Conservation (phyloP, 495 filamentous ascomycete genomes). For the Penicilliopsis zonata region DNA sequence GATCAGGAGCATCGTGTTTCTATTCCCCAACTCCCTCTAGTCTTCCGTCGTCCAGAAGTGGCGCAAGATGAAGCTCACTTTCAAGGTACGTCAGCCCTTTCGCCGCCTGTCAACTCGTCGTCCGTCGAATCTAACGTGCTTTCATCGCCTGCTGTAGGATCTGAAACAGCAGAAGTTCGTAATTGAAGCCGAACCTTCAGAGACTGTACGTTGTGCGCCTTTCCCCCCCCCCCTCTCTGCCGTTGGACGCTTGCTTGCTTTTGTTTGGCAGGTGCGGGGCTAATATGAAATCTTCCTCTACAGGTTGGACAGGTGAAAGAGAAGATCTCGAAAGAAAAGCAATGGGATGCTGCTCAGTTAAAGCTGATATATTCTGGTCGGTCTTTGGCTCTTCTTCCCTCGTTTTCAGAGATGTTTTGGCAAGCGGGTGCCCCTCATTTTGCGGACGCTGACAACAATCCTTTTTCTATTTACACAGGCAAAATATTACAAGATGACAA, state of each 20-base stretch:
- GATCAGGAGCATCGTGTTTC: not conserved
- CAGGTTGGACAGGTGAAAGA: conserved; percentile 83
- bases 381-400: conserved; percentile 8
- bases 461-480: conserved; percentile 37
- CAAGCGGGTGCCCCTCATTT: not conserved
- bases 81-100: conserved; percentile 48
- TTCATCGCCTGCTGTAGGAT: conserved; percentile 44
- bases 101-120: conserved; percentile 6
- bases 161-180: conserved; percentile 96
- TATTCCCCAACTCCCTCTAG: not conserved
- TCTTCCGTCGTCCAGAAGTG: conserved; percentile 6
- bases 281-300: conserved; percentile 14
- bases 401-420: not conserved
- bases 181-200: conserved; percentile 85
- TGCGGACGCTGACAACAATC: conserved; percentile 3
- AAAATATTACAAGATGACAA: conserved; percentile 97
- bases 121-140: conserved; percentile 6
- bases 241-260: conserved; percentile 3
- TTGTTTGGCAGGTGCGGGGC: conserved; percentile 15
- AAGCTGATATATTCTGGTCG: conserved; percentile 97
- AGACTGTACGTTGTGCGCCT: conserved; percentile 66
- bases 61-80: conserved; percentile 70
- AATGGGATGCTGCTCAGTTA: conserved; percentile 76
- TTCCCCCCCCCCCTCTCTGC: conserved; percentile 1
- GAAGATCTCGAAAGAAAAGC: conserved; percentile 79